Conservation (phyloP, 257 asterid genomes). For the Penstemon newberryi region DNA sequence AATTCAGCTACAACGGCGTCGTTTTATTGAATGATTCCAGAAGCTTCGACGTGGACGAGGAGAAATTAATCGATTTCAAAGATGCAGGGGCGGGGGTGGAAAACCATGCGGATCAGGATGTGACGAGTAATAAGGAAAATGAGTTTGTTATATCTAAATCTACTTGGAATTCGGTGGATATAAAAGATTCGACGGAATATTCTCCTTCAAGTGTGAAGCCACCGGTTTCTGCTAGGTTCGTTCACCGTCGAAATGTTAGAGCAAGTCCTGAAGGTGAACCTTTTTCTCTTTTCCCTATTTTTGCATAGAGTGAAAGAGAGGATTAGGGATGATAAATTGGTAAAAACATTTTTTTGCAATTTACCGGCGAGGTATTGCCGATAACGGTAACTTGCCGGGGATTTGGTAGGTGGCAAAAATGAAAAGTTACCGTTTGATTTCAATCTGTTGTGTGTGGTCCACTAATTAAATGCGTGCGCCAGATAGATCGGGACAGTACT, state of each 20-base stretch:
- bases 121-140: constrained; percentile 38
- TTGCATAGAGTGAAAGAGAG: neutral
- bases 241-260: constrained; percentile 61
- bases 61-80: constrained; percentile 20
- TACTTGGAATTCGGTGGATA: constrained; percentile 29
- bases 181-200: constrained; percentile 2
- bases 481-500: neutral
- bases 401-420: constrained; percentile 24
- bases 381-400: constrained; percentile 27
- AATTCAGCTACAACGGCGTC: constrained; percentile 31
- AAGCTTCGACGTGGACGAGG: constrained; percentile 25
- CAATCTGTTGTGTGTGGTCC: constrained; percentile 34
- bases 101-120: constrained; percentile 25
- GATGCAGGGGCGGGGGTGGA: neutral
- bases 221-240: constrained; percentile 64
- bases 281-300: neutral
- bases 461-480: constrained; percentile 23
- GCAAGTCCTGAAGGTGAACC: constrained; percentile 75
- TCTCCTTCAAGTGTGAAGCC: constrained; percentile 38
- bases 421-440: constrained; percentile 47
- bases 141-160: constrained; percentile 40
- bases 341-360: too few species aligned
- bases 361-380: neutral
- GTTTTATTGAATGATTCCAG: constrained; percentile 21
- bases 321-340: neutral